These are phyloP conservation scores for Thymus quinquecostatus DNA, from an alignment of 257 asterid species.

Conservation along the genomic window DNA sequence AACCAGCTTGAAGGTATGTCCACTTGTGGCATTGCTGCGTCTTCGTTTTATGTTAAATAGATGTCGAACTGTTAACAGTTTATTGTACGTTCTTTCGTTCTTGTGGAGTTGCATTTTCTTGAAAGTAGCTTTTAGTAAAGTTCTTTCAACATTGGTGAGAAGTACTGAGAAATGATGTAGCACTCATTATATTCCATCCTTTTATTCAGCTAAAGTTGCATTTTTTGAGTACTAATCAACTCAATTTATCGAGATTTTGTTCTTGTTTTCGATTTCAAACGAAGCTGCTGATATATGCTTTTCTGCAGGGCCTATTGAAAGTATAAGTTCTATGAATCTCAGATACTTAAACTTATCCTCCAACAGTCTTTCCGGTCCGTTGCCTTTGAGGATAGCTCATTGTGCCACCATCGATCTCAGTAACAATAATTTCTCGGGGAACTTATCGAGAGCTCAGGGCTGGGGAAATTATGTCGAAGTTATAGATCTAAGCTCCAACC, in stretches of 20 bases:
- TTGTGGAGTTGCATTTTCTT: neutral
- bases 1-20: constrained; percentile 74
- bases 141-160: neutral
- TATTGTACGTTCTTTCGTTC: neutral
- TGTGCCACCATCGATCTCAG: constrained; percentile 77
- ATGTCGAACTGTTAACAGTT: neutral
- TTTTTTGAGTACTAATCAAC: too few relatives aligned
- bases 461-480: constrained; percentile 85
- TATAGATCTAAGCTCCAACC: constrained; percentile 72
- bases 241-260: neutral
- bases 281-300: constrained; percentile 30
- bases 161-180: too few relatives aligned
- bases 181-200: too few relatives aligned
- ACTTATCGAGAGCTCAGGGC: constrained; percentile 61
- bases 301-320: constrained; percentile 68
- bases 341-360: constrained; percentile 69
- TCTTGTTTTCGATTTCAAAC: neutral
- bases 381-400: constrained; percentile 69
- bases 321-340: constrained; percentile 59
- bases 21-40: neutral
- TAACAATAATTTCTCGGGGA: constrained; percentile 69
- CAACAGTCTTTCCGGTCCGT: constrained; percentile 72
- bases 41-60: neutral
- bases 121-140: constrained; percentile 12
- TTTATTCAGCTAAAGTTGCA: neutral